Percentiles rank a stretch among this genome's conserved stretches.
These are phyloP conservation scores for Blastomyces parvus DNA, from an alignment of 2,329 filamentous ascomycete genomes.

Conservation along the genomic window DNA sequence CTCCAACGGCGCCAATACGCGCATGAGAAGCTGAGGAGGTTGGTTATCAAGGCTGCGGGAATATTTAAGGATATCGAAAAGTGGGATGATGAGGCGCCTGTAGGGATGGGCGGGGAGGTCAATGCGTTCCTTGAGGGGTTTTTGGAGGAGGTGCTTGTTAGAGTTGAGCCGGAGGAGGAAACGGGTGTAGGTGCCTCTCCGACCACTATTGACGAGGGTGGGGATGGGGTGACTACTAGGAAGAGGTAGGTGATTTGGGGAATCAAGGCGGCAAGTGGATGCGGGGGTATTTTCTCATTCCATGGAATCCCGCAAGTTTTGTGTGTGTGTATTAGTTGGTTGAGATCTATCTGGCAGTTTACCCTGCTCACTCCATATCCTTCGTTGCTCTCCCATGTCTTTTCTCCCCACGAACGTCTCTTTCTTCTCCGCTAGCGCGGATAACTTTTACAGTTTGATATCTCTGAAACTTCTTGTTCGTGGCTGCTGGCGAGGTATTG, in stretches of 20 bases:
- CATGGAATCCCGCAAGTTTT: not conserved
- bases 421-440: not conserved
- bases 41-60: conserved; percentile 73
- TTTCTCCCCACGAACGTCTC: not conserved
- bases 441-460: not conserved
- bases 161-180: conserved; percentile 80
- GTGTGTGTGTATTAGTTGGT: not conserved
- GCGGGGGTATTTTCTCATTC: not conserved
- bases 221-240: not conserved
- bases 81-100: conserved; percentile 73
- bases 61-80: conserved; percentile 85
- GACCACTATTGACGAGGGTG: not conserved
- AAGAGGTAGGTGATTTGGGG: not conserved
- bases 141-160: conserved; percentile 83
- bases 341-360: not conserved
- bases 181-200: not conserved
- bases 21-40: conserved; percentile 70
- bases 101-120: conserved; percentile 89
- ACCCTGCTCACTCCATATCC: not conserved
- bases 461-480: not conserved
- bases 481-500: not conserved
- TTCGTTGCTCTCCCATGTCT: not conserved
- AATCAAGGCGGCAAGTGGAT: not conserved
- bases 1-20: conserved; percentile 61
- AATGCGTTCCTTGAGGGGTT: conserved; percentile 83